Conservation (phyloP, 495 filamentous ascomycete genomes). For the Neurospora sp. region DNA sequence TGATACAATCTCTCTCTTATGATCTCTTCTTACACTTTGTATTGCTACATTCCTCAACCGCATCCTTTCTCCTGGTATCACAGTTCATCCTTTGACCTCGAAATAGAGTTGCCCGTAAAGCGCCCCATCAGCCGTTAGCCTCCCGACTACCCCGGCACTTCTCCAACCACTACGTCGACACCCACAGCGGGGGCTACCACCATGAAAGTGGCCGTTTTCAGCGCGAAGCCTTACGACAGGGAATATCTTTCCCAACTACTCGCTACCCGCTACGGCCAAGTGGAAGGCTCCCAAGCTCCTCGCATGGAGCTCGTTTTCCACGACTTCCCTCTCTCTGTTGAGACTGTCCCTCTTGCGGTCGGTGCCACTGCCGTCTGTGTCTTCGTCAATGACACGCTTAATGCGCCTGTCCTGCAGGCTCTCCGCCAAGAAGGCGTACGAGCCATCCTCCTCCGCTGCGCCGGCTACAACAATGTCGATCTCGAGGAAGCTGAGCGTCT, state of each 20-base stretch:
- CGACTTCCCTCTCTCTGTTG: constrained; percentile 42
- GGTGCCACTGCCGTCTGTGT: constrained; percentile 52
- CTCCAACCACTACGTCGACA: background rate
- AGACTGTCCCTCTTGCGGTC: constrained; percentile 46
- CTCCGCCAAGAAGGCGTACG: constrained; percentile 40
- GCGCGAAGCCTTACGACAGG: constrained; percentile 52
- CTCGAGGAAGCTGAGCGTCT: constrained; percentile 43
- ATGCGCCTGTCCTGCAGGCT: constrained; percentile 38
- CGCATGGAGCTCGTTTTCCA: constrained; percentile 39
- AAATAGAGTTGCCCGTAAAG: background rate
- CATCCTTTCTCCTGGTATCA: background rate
- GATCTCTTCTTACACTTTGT: background rate
- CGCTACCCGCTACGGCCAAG: background rate
- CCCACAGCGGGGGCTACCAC: background rate
- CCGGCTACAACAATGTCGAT: constrained; percentile 62
- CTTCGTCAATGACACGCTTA: constrained; percentile 59
- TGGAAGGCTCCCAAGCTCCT: background rate
- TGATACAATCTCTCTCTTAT: background rate
- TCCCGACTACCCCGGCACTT: background rate
- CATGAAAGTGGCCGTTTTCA: constrained; percentile 53
- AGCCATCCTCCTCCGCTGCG: constrained; percentile 56
- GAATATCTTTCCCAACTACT: constrained; percentile 34
- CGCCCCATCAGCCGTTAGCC: background rate
- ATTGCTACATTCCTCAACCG: background rate
- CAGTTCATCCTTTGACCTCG: background rate